These are phyloP conservation scores for Eimeria falciformis DNA, from an alignment of 169 alveolate species.

Conservation along the genomic window DNA sequence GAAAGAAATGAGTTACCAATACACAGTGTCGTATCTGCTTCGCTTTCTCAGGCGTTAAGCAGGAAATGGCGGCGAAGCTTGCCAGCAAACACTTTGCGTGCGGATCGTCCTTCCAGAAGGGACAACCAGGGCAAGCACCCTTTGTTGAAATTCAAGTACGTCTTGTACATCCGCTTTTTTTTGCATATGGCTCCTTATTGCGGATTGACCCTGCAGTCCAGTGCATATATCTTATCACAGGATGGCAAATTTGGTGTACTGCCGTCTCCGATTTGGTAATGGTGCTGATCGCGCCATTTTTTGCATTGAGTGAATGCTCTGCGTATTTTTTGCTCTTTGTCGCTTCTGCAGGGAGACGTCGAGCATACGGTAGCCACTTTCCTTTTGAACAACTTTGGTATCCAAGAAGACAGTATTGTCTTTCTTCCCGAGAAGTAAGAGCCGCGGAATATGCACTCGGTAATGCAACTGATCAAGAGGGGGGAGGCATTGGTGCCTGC, in stretches of 20 bases:
- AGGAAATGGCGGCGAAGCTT: slow-evolving; percentile 60
- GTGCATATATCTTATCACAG: not conserved
- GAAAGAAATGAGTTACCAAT: too few species aligned
- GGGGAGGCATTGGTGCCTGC: not conserved
- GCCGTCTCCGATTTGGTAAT: too few species aligned
- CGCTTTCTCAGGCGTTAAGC: slow-evolving; percentile 40
- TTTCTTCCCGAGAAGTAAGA: slow-evolving; percentile 39
- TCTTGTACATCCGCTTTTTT: not conserved
- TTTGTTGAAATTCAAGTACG: slow-evolving; percentile 57
- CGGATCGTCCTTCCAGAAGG: slow-evolving; percentile 62
- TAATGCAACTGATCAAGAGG: not conserved
- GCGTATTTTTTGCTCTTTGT: not conserved
- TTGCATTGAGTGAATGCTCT: too few species aligned
- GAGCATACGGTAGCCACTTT: slow-evolving; percentile 39
- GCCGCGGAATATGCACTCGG: not conserved
- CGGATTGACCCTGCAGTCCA: not conserved
- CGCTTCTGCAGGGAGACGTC: slow-evolving; percentile 42
- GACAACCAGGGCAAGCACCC: slow-evolving; percentile 56
- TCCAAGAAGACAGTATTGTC: slow-evolving; percentile 40
- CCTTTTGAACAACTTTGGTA: slow-evolving; percentile 35
- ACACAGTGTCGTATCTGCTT: not conserved
- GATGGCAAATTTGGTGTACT: not conserved
- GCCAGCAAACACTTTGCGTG: slow-evolving; percentile 66
- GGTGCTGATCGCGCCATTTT: too few species aligned
- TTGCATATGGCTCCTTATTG: not conserved